Conservation (phyloP, 139 green algal species). For the Auxenochlorella protothecoides region DNA sequence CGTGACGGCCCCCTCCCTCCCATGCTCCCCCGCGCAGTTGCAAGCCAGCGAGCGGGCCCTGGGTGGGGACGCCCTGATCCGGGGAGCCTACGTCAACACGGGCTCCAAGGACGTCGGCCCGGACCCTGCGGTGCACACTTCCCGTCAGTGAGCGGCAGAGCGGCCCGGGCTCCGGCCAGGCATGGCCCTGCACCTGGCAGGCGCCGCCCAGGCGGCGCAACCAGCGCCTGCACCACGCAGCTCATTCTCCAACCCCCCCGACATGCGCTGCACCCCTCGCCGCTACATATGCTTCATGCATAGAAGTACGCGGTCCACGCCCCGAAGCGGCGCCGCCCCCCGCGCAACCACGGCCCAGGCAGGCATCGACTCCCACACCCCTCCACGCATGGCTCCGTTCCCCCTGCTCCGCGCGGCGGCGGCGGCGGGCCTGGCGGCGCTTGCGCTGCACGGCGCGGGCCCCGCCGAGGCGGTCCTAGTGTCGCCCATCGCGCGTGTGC, state of each 20-base stretch:
- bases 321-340: too few relatives aligned
- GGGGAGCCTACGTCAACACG: constrained; percentile 56
- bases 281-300: background rate
- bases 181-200: too few relatives aligned
- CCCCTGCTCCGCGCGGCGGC: background rate
- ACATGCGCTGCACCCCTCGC: background rate
- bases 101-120: constrained; percentile 48
- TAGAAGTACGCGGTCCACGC: background rate
- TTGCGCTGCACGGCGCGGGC: background rate
- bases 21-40: background rate
- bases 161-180: too few relatives aligned
- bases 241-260: background rate
- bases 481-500: constrained; percentile 53
- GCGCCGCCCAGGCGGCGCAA: too few relatives aligned
- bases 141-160: too few relatives aligned
- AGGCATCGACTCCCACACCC: too few relatives aligned
- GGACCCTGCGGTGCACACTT: constrained; percentile 10
- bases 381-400: background rate
- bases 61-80: constrained; percentile 21
- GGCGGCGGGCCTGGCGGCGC: background rate
- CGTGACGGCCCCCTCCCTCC: too few relatives aligned
- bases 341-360: background rate
- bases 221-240: background rate
- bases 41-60: background rate
- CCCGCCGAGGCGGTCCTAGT: constrained; percentile 53